Base-by-base conservation (phyloP, 176 grass and related monocot species). In the Olyra latifolia region DNA sequence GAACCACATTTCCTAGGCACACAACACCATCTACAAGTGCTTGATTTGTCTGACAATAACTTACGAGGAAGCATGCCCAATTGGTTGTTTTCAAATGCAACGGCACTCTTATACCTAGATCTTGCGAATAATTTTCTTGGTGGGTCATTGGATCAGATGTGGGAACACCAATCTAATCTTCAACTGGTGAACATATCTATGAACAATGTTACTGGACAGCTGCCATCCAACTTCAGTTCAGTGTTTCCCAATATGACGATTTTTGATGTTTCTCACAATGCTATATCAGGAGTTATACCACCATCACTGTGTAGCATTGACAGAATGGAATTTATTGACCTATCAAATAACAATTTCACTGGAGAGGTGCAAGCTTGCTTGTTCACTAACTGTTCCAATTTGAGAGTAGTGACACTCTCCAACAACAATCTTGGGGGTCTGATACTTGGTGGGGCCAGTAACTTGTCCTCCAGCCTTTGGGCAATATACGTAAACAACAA, bases 41-140 rank as follows among this genome's bases (percentile, higher is more conserved):
- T 89, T 29, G 62, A 81, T 32, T 72, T 89, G 40, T 69, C 87
- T 0, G 39, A 82, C 66, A 87, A 72, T 32, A 78, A 69, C 19
- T 53, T 79, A 8, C 24, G 5, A 10, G 88, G 15, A 57, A 71
- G 17, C 30, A 60, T 86, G 64, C 71, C 88, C 22, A 74, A 22
- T 29, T 90, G 83, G 72, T 1, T 86, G 39, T 78, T 90, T 22
- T 71, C 66, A 66, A 86, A 86, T 2, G 44, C 58, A 12, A 25
- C 72, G 2, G 61, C 73, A 19, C 24, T 90, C 8, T 0, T 8
- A 62, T 4, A 42, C 8, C 23, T 86, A n/a, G 47, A 78, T 41
- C 54, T 90, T 32, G 28, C 46, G n/a, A 79, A 77, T 43, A 82
- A 82, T 58, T 61, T 10, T 2, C 67, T 90, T 16, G 43, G 17